Base-by-base conservation (phyloP, 352 stramenopile genomes). In the Ochromonadaceae sp. region DNA sequence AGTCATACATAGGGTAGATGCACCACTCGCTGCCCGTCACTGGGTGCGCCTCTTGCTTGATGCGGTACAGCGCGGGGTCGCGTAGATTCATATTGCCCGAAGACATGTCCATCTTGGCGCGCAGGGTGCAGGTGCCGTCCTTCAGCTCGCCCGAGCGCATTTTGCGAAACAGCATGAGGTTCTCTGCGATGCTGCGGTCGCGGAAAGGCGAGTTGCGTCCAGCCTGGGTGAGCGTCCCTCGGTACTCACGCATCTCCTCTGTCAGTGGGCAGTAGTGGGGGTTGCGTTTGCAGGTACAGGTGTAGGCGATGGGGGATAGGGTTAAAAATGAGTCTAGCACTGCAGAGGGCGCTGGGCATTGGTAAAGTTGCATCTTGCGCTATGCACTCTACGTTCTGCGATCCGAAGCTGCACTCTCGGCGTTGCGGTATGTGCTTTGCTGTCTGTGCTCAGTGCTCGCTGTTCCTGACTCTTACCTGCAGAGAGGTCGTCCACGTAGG, bases 1-100 rank as follows among this genome's bases (percentile, higher is more conserved):
- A 95, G 74, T 96, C 89, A 74, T 96, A 96, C 66, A 91, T 96
- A n/a, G 89, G 89, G 75, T 96, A 96, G 66, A 96, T 93, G 74
- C 87, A 95, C 87, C 87, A 96, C 67, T 86, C 80, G 74, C 92
- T 76, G 30, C 86, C 89, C 59, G 92, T 92, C 67, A 91, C 81
- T 60, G 90, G 89, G 68, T 96, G 89, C 50, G 79, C 70, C 72
- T 90, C 86, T 59, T 86, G 88, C 76, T 95, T 95, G 75, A 97
- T 95, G 56, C 89, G 86, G 71, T 95, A 97, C 3, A 91, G 76
- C 49, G 92, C 84, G 69, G 92, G 88, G 80, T 97, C 89, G 74
- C 87, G 86, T 78, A 97, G 88, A 67, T 96, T 96, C 25, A 91
- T 82, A 69, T 96, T 96, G 15, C 86, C 84, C 43, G 82, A 93